phyloP scores from a whole-genome alignment of 768 basidiomycete genomes.

The Leccinum incarnatum region DNA sequence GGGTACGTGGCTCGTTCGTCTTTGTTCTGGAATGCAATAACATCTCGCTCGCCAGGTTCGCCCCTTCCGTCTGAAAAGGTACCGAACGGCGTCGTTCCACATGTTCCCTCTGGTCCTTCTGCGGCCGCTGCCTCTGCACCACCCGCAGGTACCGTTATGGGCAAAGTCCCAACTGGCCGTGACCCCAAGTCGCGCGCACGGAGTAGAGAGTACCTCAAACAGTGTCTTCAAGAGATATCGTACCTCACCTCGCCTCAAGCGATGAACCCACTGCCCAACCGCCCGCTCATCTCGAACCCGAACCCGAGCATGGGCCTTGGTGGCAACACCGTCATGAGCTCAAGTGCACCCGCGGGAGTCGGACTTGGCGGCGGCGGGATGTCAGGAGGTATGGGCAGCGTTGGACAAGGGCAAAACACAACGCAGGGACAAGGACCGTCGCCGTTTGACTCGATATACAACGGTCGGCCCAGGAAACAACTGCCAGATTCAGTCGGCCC shows the following conservation, averaged over 20 bases:
- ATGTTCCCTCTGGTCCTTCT: slow-evolving; percentile 54
- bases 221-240: slow-evolving; percentile 98
- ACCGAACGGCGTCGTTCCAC: slow-evolving; percentile 56
- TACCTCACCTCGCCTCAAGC: slow-evolving; percentile 97
- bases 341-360: slow-evolving; percentile 12
- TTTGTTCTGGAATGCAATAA: slow-evolving; percentile 2
- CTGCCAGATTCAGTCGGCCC: slow-evolving; percentile 58
- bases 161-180: slow-evolving; percentile 74
- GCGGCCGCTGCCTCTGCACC: slow-evolving; percentile 19
- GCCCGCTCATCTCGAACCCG: slow-evolving; percentile 64
- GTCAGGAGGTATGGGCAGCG: slow-evolving; percentile 10
- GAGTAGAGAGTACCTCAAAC: slow-evolving; percentile 96
- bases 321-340: slow-evolving; percentile 18
- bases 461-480: slow-evolving; percentile 77
- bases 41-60: slow-evolving; percentile 51
- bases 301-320: slow-evolving; percentile 22
- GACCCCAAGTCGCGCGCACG: slow-evolving; percentile 96
- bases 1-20: slow-evolving; percentile 42
- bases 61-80: slow-evolving; percentile 69
- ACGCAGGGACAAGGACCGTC: slow-evolving; percentile 31
- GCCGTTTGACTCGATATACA: slow-evolving; percentile 73
- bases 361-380: slow-evolving; percentile 13
- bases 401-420: slow-evolving; percentile 18
- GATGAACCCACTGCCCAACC: slow-evolving; percentile 92
- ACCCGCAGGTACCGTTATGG: slow-evolving; percentile 46